Base-by-base conservation (phyloP, 139 green algal genomes). In the Chlamydomonas incerta region DNA sequence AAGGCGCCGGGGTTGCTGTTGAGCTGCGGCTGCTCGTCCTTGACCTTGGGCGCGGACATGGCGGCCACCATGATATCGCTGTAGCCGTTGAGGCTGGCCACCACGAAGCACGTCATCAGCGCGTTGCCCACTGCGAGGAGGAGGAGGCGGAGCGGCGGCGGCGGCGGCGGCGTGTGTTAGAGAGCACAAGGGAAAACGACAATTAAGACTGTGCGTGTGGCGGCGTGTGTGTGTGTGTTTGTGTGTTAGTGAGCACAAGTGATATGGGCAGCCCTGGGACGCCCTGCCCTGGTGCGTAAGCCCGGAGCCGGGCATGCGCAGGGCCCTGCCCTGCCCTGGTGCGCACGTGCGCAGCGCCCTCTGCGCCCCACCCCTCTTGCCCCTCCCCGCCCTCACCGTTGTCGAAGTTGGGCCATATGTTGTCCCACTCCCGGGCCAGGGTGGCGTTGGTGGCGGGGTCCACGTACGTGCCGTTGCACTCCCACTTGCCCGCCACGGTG, bases 71-170 rank as follows among this genome's bases (percentile, higher is more conserved):
- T 82, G 20, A 90, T 72, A 41, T 91, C 37, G 11, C 87, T 87
- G 80, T 95, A 98, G 60, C 93, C 92, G 73, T 98, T 95, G 55
- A 94, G 86, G 11, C 92, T 95, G 31, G 91, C 86, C 4, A 93
- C 90, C 10, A 96, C 83, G 74, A 98, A 97, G 35, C 96, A 83
- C 14, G 83, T 89, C 52, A 97, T 31, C 37, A 98, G 85, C 8
- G 94, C 91, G 20, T 90, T 92, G 62, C 90, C 88, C 9, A 96
- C 74, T 83, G 46, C 24, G 15, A n/a, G 34, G 11, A n/a, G 68
- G 68, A 34, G 21, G 8, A n/a, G 26, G 60, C 13, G 60, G 60
- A 13, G 21, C 8, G 68, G 68, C 3, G 68, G 34, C 10, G 68
- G 29, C 33, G 17, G 55, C 4, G 68, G 66, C 15, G 62, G 52